Evolutionary conservation across 495 filamentous ascomycete genomes (phyloP).

Genomic region (Extremus antarcticus): DNA sequence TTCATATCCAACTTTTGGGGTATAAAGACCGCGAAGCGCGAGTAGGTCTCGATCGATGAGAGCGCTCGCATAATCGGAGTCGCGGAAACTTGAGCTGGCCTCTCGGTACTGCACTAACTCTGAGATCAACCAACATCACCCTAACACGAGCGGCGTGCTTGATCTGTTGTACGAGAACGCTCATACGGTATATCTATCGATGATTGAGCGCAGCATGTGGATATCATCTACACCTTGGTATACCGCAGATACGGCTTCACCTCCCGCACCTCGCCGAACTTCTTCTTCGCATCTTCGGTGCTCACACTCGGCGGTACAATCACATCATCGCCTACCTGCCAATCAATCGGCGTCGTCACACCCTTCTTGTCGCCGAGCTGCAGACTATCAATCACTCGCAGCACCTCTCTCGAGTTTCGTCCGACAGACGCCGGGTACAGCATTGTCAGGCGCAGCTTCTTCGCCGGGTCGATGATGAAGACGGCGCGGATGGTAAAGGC

Average conservation of each 20-base stretch:
- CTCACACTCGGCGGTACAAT: slow-evolving; percentile 54
- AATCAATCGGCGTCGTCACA: slow-evolving; percentile 54
- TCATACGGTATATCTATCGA: too few species aligned
- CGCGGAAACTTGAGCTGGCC: too few species aligned
- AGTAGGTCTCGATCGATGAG: too few species aligned
- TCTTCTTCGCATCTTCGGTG: slow-evolving; percentile 53
- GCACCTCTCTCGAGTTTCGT: slow-evolving; percentile 53
- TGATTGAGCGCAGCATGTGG: too few species aligned
- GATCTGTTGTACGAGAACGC: too few species aligned
- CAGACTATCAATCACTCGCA: slow-evolving; percentile 55
- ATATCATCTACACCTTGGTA: slow-evolving; percentile 15
- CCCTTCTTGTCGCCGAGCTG: slow-evolving; percentile 54
- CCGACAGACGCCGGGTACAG: slow-evolving; percentile 58
- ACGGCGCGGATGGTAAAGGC: slow-evolving; percentile 59
- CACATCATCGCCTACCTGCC: slow-evolving; percentile 53
- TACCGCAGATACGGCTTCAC: slow-evolving; percentile 47
- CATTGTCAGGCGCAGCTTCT: slow-evolving; percentile 60
- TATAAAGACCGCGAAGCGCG: too few species aligned
- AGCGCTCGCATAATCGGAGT: too few species aligned
- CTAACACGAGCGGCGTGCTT: too few species aligned
- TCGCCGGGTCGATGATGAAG: slow-evolving; percentile 58
- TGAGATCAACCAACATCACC: too few species aligned
- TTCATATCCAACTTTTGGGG: too few species aligned
- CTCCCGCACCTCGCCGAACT: slow-evolving; percentile 55
- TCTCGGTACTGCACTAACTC: too few species aligned